Percentiles rank a stretch among this genome's conserved stretches.
Evolutionary conservation across 2,329 filamentous ascomycete species (phyloP).

Genomic region (Ascomycota sp.): DNA sequence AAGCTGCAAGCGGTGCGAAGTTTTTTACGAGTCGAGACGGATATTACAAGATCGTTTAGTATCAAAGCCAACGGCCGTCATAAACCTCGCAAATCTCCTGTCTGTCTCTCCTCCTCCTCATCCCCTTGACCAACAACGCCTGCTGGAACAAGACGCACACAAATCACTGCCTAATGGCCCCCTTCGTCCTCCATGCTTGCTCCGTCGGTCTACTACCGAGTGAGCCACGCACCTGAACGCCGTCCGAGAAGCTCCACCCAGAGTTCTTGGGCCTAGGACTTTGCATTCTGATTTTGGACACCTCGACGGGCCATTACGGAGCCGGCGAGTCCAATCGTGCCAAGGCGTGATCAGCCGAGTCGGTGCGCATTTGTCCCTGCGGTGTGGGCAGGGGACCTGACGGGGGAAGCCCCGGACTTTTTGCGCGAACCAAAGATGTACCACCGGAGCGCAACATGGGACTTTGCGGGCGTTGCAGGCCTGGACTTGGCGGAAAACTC

Average conservation of each 20-base stretch:
- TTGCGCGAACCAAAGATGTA: neutral
- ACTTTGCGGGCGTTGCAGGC: constrained; percentile 1
- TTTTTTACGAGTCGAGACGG: too few relatives aligned
- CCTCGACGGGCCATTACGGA: constrained; percentile 2
- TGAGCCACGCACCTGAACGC: neutral
- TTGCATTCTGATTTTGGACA: too few relatives aligned
- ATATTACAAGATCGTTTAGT: too few relatives aligned
- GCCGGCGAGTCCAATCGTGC: constrained; percentile 4
- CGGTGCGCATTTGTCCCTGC: constrained; percentile 2
- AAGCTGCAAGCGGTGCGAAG: too few relatives aligned
- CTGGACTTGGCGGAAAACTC: neutral
- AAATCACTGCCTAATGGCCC: neutral
- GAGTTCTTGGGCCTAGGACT: too few relatives aligned
- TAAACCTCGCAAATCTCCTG: too few relatives aligned
- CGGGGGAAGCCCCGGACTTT: constrained; percentile 1
- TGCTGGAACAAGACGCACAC: too few relatives aligned
- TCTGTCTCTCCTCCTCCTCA: too few relatives aligned
- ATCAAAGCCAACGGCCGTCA: too few relatives aligned
- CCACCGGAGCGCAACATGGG: neutral
- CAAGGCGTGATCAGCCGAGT: constrained; percentile 1
- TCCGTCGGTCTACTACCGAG: neutral
- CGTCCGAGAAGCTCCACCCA: constrained; percentile 4
- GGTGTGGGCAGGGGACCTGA: constrained; percentile 1
- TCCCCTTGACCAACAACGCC: too few relatives aligned
- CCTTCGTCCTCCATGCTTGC: neutral